Conservation (phyloP, 2,329 filamentous ascomycete genomes). For the Penicillium capsulatum region DNA sequence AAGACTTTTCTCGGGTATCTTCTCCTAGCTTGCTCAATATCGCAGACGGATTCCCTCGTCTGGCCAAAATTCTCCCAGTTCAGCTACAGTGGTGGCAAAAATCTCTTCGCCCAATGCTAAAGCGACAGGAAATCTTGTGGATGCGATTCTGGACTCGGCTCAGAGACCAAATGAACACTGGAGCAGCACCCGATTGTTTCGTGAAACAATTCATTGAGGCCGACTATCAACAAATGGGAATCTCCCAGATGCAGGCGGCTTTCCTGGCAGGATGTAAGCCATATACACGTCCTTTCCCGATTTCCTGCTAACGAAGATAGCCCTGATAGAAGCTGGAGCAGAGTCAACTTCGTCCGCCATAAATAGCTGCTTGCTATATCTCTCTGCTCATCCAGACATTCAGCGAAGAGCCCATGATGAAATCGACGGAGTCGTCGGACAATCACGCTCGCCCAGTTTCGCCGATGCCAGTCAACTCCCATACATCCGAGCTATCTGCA, state of each 20-base stretch:
- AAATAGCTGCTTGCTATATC: constrained; percentile 4
- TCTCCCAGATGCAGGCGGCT: constrained; percentile 1
- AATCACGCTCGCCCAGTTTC: not conserved
- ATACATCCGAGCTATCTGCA: constrained; percentile 3
- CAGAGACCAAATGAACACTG: not conserved
- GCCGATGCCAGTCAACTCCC: not conserved
- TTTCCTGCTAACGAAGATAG: no score
- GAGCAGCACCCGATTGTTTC: constrained; percentile 1
- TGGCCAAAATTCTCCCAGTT: not conserved
- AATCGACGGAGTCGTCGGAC: not conserved
- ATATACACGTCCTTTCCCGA: no score
- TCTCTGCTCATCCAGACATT: not conserved
- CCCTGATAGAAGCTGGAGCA: constrained; percentile 1
- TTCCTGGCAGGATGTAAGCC: constrained; percentile 2
- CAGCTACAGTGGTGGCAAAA: constrained; percentile 1
- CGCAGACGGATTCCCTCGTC: not conserved
- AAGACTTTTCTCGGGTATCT: not conserved
- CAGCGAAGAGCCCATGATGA: constrained; percentile 3
- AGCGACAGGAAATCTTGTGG: not conserved
- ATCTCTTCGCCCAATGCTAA: not conserved
- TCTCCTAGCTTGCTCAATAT: not conserved
- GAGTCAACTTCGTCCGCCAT: constrained; percentile 3
- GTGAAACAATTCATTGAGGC: constrained; percentile 3
- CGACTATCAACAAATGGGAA: not conserved
- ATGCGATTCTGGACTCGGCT: not conserved